These are phyloP conservation scores for Eucalyptus polyanthemos DNA, from an alignment of 345 rosid genomes.

Conservation along the genomic window DNA sequence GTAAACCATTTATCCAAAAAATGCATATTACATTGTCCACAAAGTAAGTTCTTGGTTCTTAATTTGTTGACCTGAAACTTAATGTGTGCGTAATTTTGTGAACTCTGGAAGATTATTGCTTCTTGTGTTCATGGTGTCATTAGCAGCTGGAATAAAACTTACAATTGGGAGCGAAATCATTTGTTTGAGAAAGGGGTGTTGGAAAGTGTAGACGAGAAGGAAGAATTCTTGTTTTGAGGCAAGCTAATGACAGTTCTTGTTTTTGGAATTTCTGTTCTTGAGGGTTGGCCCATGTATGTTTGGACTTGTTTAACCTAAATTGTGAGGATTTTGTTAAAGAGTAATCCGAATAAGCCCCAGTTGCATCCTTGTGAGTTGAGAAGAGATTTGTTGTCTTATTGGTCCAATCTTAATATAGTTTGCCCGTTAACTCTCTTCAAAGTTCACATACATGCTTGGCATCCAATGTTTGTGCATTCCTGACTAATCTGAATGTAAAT, in stretches of 20 bases:
- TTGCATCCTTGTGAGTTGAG: not conserved
- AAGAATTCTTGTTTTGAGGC: too few species aligned
- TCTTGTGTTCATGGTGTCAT: not conserved
- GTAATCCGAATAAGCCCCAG: not conserved
- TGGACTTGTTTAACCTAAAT: not conserved
- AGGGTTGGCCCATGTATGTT: not conserved
- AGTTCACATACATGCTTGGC: not conserved
- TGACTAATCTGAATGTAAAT: not conserved
- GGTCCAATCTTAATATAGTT: not conserved
- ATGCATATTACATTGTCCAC: too few species aligned
- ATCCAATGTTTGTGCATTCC: not conserved
- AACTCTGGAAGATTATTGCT: not conserved
- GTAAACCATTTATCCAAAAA: too few species aligned
- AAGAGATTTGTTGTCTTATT: not conserved
- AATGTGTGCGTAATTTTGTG: not conserved
- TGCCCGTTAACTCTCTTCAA: not conserved
- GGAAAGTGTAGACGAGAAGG: too few species aligned
- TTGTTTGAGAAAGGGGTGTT: too few species aligned
- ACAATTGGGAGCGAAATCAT: too few species aligned
- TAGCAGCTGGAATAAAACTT: too few species aligned
- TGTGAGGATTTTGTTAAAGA: not conserved
- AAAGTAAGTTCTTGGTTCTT: constrained; percentile 10
- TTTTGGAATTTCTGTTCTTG: not conserved
- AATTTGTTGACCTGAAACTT: not conserved
- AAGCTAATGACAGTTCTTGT: not conserved